Percentiles rank a stretch among this genome's conserved stretches.
These are phyloP conservation scores for Porcisia deanei DNA, from an alignment of 208 protist species.

Conservation along the genomic window DNA sequence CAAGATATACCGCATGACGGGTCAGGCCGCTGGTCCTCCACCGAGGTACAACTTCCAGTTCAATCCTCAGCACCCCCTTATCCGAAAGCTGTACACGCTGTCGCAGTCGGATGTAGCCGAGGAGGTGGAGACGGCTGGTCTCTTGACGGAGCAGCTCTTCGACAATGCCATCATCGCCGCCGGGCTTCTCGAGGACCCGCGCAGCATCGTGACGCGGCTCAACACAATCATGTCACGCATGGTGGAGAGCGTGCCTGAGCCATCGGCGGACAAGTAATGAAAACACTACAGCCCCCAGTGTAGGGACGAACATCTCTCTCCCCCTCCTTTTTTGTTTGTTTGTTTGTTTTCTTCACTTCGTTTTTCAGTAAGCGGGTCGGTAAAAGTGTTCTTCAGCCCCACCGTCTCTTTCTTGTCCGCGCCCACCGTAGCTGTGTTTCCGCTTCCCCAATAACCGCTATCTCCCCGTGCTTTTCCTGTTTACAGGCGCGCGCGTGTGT, in stretches of 20 bases:
- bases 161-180: conserved; percentile 94
- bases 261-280: conserved; percentile 75
- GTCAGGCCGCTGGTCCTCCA: conserved; percentile 74
- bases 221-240: conserved; percentile 92
- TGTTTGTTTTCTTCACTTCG: no score
- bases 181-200: conserved; percentile 92
- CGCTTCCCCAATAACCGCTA: no score
- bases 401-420: no score
- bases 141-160: conserved; percentile 92
- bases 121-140: conserved; percentile 82
- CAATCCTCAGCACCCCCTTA: conserved; percentile 91
- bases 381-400: no score
- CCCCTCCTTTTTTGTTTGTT: no score
- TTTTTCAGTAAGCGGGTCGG: no score
- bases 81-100: conserved; percentile 92
- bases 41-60: conserved; percentile 94
- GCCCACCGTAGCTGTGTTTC: no score
- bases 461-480: no score
- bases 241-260: conserved; percentile 88
- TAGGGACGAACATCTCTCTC: no score
- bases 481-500: no score
- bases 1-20: conserved; percentile 91
- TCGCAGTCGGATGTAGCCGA: conserved; percentile 71
- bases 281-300: not conserved
- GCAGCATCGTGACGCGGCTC: conserved; percentile 87